Evolutionary conservation across 2,329 filamentous ascomycete species (phyloP).

Genomic region (Trichoderma atrobrunneum): DNA sequence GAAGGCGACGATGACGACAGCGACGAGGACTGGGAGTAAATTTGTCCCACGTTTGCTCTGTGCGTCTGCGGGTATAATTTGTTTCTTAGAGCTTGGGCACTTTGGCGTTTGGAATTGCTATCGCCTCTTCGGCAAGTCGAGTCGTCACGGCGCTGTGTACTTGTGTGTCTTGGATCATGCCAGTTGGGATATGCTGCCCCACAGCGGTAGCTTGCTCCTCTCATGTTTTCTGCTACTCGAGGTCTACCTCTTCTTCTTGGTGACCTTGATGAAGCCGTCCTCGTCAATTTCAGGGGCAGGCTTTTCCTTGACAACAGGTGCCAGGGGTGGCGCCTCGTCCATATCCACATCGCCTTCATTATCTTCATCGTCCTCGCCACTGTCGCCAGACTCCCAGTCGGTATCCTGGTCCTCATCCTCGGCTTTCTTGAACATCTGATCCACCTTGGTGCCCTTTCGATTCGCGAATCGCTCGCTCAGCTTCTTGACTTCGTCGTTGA

Average conservation of each 20-base stretch:
- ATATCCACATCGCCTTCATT: conserved; percentile 62
- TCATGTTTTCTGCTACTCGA: background rate
- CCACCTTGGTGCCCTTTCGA: conserved; percentile 57
- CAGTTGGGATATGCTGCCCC: background rate
- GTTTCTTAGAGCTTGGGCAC: conserved; percentile 26
- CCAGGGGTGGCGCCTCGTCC: conserved; percentile 65
- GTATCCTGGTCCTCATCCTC: conserved; percentile 56
- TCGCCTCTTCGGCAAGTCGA: conserved; percentile 19
- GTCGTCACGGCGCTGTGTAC: conserved; percentile 17
- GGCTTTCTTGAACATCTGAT: conserved; percentile 54
- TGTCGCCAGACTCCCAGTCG: conserved; percentile 60
- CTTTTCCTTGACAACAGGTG: conserved; percentile 59
- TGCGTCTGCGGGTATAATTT: conserved; percentile 3
- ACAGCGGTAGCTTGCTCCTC: background rate
- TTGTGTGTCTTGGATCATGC: conserved; percentile 19
- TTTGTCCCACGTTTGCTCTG: background rate
- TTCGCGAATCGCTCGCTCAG: conserved; percentile 63
- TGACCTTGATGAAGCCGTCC: conserved; percentile 76
- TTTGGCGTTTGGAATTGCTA: conserved; percentile 35
- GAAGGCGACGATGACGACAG: conserved; percentile 36
- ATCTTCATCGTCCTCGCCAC: conserved; percentile 57
- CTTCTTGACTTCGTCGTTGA: conserved; percentile 58
- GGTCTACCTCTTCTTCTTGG: conserved; percentile 61
- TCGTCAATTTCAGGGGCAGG: conserved; percentile 71
- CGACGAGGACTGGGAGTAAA: conserved; percentile 76